phyloP scores from a whole-genome alignment of 2,329 filamentous ascomycete genomes.

The Alternaria gansuensis region DNA sequence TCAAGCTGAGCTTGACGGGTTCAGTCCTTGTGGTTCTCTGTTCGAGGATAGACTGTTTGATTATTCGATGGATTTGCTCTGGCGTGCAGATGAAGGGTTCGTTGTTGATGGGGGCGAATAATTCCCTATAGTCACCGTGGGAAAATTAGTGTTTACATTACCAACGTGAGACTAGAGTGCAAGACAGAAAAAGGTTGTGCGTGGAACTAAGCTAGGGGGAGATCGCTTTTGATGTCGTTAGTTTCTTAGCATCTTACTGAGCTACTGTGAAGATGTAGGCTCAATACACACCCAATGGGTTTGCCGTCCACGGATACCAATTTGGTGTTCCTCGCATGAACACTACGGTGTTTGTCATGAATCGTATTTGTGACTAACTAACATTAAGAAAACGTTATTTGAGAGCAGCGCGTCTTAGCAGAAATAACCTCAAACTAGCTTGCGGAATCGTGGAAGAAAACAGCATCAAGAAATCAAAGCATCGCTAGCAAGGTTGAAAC shows the following conservation, averaged over 20 bases:
- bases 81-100: not conserved
- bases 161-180: no score
- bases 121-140: not conserved
- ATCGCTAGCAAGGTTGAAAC: not conserved
- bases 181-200: no score
- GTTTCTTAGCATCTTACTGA: no score
- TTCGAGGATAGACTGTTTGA: not conserved
- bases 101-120: not conserved
- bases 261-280: no score
- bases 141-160: no score
- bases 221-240: no score
- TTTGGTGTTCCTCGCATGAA: no score
- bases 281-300: no score
- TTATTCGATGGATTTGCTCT: constrained; percentile 2
- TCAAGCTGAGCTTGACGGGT: not conserved
- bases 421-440: not conserved
- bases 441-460: not conserved
- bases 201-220: no score
- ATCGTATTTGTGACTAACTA: not conserved
- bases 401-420: not conserved
- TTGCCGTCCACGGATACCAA: no score
- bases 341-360: no score
- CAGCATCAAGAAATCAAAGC: not conserved
- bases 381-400: not conserved
- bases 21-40: not conserved